Conservation (phyloP, 345 rosid genomes). For the Melaleuca quinquenervia region DNA sequence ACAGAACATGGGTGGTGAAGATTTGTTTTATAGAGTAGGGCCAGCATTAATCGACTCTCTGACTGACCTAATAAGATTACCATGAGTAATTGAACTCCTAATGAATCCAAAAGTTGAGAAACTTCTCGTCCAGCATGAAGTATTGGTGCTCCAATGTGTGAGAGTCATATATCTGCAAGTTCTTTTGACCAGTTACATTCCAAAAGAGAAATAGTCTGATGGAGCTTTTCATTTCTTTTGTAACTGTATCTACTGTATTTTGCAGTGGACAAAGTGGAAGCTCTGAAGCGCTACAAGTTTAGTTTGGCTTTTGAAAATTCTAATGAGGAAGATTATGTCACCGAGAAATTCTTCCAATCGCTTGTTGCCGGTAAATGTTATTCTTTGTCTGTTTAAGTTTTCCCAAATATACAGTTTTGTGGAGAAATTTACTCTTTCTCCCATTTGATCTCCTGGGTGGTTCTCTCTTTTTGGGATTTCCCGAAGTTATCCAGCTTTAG, state of each 20-base stretch:
- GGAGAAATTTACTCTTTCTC: neutral
- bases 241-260: neutral
- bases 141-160: neutral
- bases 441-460: neutral
- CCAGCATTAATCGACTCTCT: neutral
- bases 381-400: neutral
- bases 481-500: neutral
- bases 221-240: neutral
- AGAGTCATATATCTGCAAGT: neutral
- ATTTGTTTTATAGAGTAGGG: neutral
- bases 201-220: neutral
- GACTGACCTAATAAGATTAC: neutral
- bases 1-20: neutral
- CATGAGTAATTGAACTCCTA: neutral
- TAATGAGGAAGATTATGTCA: slow-evolving; percentile 96
- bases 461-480: neutral
- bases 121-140: neutral
- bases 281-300: slow-evolving; percentile 79
- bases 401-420: neutral
- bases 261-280: slow-evolving; percentile 81
- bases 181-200: neutral
- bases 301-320: slow-evolving; percentile 97
- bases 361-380: slow-evolving; percentile 68
- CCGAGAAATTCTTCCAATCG: slow-evolving; percentile 91
- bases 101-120: neutral